phyloP scores from a whole-genome alignment of 768 basidiomycete species.

The Rhodosporidiobolus odoratus region DNA sequence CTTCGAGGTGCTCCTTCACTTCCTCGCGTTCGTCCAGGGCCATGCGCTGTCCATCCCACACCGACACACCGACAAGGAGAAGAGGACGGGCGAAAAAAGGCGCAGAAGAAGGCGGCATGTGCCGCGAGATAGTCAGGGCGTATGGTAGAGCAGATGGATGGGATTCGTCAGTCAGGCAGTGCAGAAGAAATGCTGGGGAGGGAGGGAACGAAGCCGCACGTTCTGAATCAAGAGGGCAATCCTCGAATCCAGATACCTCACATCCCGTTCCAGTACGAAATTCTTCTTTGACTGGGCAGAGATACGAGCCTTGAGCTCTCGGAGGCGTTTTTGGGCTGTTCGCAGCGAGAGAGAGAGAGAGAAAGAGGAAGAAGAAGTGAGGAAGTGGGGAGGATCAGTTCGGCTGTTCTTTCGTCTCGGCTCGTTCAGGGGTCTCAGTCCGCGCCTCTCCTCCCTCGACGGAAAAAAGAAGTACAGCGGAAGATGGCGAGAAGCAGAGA shows the following conservation, averaged over 20 bases:
- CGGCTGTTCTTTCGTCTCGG: neutral
- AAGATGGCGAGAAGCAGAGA: no score
- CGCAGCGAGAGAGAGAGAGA: neutral
- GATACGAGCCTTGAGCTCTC: slow-evolving; percentile 93
- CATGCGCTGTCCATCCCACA: slow-evolving; percentile 26
- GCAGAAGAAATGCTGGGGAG: no score
- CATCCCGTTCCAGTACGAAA: slow-evolving; percentile 97
- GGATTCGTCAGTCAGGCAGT: neutral
- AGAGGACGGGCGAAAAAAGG: neutral
- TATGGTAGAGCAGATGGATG: no score
- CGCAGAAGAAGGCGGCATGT: no score
- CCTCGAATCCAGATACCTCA: slow-evolving; percentile 92
- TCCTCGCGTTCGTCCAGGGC: slow-evolving; percentile 40
- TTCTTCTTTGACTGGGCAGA: slow-evolving; percentile 99
- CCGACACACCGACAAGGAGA: neutral
- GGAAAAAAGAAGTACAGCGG: neutral
- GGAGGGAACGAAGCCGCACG: slow-evolving; percentile 61
- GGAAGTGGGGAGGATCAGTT: neutral
- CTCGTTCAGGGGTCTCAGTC: neutral
- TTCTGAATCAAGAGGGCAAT: slow-evolving; percentile 98
- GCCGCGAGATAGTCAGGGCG: no score
- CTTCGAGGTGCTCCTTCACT: slow-evolving; percentile 66
- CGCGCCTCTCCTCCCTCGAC: neutral
- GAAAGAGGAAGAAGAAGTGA: neutral
- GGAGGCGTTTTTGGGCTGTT: slow-evolving; percentile 87